These are phyloP conservation scores for Cicer pinnatifidum DNA, from an alignment of 306 rosid species.

Conservation along the genomic window DNA sequence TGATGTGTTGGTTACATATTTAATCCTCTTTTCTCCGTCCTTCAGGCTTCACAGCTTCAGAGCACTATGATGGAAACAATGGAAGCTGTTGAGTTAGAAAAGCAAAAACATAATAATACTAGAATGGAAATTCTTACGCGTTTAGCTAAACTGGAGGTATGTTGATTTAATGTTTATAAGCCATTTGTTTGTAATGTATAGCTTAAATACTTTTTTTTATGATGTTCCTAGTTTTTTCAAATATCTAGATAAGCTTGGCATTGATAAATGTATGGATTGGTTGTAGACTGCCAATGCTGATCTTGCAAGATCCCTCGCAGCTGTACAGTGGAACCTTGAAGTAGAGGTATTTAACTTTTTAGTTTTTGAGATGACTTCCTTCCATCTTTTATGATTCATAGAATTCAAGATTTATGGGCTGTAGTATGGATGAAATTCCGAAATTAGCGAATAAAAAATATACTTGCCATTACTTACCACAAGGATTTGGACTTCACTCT, in stretches of 20 bases:
- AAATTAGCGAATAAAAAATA: conserved; percentile 21
- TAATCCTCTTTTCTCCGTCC: conserved; percentile 34
- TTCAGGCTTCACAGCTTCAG: conserved; percentile 92
- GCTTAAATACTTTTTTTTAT: conserved; percentile 21
- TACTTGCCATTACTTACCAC: conserved; percentile 20
- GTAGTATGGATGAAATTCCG: conserved; percentile 11
- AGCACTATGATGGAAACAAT: conserved; percentile 87
- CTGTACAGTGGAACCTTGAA: conserved; percentile 88
- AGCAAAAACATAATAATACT: conserved; percentile 90
- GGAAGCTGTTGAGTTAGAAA: conserved; percentile 95
- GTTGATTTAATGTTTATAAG: conserved; percentile 30
- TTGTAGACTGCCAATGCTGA: conserved; percentile 93
- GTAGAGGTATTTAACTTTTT: conserved; percentile 65
- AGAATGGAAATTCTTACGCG: conserved; percentile 83
- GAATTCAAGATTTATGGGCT: conserved; percentile 10
- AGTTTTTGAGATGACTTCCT: conserved; percentile 46
- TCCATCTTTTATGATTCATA: conserved; percentile 38
- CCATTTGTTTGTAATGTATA: conserved; percentile 28
- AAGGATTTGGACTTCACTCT: conserved; percentile 26
- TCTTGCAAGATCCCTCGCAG: conserved; percentile 86
- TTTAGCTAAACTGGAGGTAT: conserved; percentile 88
- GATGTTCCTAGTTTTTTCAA: conserved; percentile 34
- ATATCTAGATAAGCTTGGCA: conserved; percentile 43
- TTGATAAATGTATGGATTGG: conserved; percentile 54
- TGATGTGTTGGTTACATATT: conserved; percentile 22